Percentiles rank a stretch among this genome's conserved stretches.
phyloP scores from a whole-genome alignment of 2,329 filamentous ascomycete genomes.

The Leptographium wingfieldii region DNA sequence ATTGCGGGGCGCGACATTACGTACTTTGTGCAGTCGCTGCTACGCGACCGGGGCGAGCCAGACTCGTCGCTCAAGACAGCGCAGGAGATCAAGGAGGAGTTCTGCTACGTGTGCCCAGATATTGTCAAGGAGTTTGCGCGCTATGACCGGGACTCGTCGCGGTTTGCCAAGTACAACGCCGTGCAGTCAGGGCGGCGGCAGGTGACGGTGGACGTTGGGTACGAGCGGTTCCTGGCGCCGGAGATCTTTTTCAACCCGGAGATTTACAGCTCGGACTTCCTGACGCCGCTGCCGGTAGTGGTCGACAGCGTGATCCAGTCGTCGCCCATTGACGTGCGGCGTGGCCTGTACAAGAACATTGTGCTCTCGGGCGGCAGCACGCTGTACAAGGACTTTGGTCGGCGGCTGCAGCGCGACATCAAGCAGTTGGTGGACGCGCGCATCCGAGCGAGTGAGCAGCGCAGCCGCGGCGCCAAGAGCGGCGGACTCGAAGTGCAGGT shows the following conservation, averaged over 20 bases:
- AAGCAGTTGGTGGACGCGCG: conserved; percentile 88
- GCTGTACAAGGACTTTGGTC: conserved; percentile 95
- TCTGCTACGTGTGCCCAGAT: conserved; percentile 96
- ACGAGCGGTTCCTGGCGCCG: conserved; percentile 93
- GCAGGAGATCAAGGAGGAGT: conserved; percentile 96
- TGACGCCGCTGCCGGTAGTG: conserved; percentile 86
- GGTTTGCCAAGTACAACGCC: conserved; percentile 84
- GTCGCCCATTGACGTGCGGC: conserved; percentile 91
- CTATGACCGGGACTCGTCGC: conserved; percentile 84
- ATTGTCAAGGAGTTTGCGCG: conserved; percentile 97
- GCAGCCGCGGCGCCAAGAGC: conserved; percentile 83
- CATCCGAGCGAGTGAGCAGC: conserved; percentile 82
- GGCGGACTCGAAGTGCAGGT: conserved; percentile 95
- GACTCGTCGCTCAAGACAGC: conserved; percentile 96
- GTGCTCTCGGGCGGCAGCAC: conserved; percentile 94
- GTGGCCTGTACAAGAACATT: conserved; percentile 99
- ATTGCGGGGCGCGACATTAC: conserved; percentile 97
- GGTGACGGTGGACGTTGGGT: conserved; percentile 82
- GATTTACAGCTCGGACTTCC: conserved; percentile 97
- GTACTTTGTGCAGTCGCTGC: conserved; percentile 93
- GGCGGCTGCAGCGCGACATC: conserved; percentile 92
- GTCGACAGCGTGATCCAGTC: conserved; percentile 96
- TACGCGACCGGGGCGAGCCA: conserved; percentile 90
- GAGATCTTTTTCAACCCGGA: conserved; percentile 99
- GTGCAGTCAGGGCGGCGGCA: conserved; percentile 74